Evolutionary conservation across 768 basidiomycete species (phyloP).

Genomic region (Kwoniella sp.): DNA sequence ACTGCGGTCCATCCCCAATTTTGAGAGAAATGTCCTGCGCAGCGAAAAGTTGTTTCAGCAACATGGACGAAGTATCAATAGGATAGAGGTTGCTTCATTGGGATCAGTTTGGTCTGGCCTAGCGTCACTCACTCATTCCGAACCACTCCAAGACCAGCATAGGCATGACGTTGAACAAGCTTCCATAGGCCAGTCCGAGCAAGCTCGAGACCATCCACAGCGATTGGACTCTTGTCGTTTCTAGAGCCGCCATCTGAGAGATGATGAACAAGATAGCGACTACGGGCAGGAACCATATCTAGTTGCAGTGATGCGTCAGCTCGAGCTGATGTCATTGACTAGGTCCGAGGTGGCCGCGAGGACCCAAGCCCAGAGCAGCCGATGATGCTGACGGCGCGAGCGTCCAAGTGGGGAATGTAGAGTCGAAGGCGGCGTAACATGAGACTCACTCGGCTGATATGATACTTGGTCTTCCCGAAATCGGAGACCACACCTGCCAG

Average conservation of each 20-base stretch:
- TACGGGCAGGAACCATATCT: constrained; percentile 59
- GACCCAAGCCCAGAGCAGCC: not conserved
- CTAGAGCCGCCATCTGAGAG: constrained; percentile 68
- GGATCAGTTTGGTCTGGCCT: too few species aligned
- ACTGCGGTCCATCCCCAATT: constrained; percentile 82
- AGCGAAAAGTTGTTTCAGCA: not conserved
- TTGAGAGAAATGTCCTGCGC: constrained; percentile 67
- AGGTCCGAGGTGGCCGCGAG: not conserved
- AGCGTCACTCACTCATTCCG: constrained; percentile 77
- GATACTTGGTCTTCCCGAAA: constrained; percentile 43
- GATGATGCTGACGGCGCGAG: too few species aligned
- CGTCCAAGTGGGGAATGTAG: not conserved
- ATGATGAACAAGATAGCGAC: constrained; percentile 70
- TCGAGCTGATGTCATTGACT: too few species aligned
- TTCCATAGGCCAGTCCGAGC: constrained; percentile 73
- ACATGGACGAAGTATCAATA: too few species aligned
- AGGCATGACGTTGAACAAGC: constrained; percentile 71
- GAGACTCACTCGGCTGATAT: constrained; percentile 42
- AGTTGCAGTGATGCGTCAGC: not conserved
- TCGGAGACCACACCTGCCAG: constrained; percentile 48
- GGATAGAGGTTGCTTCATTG: not conserved
- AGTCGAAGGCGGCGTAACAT: too few species aligned
- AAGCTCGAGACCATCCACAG: constrained; percentile 68
- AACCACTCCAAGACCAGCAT: constrained; percentile 87
- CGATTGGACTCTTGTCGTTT: constrained; percentile 63